phyloP scores from a whole-genome alignment of 176 grass and related monocot genomes.

The Avena atlantica region DNA sequence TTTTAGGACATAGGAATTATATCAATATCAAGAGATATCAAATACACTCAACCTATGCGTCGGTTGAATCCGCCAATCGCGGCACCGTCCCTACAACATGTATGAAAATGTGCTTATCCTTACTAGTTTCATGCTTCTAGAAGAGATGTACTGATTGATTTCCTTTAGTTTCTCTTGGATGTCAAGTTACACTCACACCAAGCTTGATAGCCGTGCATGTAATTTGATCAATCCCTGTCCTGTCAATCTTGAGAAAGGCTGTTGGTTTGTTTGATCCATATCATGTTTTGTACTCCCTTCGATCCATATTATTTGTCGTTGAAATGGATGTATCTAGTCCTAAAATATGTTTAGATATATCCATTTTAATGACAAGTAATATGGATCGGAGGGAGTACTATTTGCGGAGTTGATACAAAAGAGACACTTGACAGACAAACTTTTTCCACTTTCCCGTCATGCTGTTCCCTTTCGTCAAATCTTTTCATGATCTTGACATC shows the following conservation, averaged over 20 bases:
- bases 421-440: slow-evolving; percentile 33
- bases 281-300: background rate
- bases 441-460: slow-evolving; percentile 26
- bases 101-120: too few species aligned
- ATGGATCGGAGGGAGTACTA: too few species aligned
- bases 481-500: slow-evolving; percentile 34
- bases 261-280: slow-evolving; percentile 1
- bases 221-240: background rate
- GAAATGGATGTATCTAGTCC: too few species aligned
- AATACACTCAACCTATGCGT: too few species aligned
- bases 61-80: too few species aligned
- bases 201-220: background rate
- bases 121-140: slow-evolving; percentile 29
- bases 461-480: slow-evolving; percentile 29
- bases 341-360: too few species aligned
- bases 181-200: slow-evolving; percentile 32
- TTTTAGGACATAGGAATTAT: too few species aligned
- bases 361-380: too few species aligned
- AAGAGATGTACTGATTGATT: background rate
- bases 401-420: too few species aligned
- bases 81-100: too few species aligned
- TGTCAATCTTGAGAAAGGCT: slow-evolving; percentile 23
- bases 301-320: too few species aligned
- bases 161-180: slow-evolving; percentile 18
- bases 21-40: too few species aligned